Evolutionary conservation across 2,329 filamentous ascomycete species (phyloP), one percentile per base, ranked within the genome.

Genomic region (Stagonosporopsis vannaccii): DNA sequence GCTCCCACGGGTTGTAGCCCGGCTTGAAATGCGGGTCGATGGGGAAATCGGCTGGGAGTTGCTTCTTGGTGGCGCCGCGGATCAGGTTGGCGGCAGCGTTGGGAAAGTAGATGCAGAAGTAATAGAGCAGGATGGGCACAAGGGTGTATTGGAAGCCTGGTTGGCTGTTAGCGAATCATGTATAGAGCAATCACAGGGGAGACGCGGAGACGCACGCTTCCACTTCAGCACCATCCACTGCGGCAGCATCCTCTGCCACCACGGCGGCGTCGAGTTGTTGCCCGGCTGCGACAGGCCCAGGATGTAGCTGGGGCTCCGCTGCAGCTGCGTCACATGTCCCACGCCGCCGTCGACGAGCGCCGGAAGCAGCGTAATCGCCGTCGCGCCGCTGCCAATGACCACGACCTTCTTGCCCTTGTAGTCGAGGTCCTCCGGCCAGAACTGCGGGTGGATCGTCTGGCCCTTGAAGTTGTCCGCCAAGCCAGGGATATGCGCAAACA

Each of bases 331-430:
- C 25, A 92, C 86, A 13, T 84, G 82, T 5, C 76, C 77, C 5
- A 78, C 78, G 12, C 89, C 90, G 35, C 82, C 84, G 39, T 89
- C 78, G 0, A 87, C 85, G 41, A 96, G 76, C 42, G 82, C 84
- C 0, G 91, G 92, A 3, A 96, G 73, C 1, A 96, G 81, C 0
- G 91, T 95, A 44, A 94, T 78, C 6, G 91, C 89, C 0, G 92
- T 96, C 2, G 91, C 91, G 7, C 92, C 92, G 15, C 85, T 89
- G 15, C 91, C 91, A 59, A 95, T 85, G 55, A 94, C 81, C 39
- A 91, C 83, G 20, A 94, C 80, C 40, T 85, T 84, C 75, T 92
- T 91, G 71, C 81, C 80, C 6, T 80, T 75, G 70, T 89, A 89
- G 66, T 90, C 84, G 35, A 90, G 77, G 43, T 87, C 81, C 52